Evolutionary conservation across 768 basidiomycete species (phyloP).

Genomic region (Rhodocollybia butyracea): DNA sequence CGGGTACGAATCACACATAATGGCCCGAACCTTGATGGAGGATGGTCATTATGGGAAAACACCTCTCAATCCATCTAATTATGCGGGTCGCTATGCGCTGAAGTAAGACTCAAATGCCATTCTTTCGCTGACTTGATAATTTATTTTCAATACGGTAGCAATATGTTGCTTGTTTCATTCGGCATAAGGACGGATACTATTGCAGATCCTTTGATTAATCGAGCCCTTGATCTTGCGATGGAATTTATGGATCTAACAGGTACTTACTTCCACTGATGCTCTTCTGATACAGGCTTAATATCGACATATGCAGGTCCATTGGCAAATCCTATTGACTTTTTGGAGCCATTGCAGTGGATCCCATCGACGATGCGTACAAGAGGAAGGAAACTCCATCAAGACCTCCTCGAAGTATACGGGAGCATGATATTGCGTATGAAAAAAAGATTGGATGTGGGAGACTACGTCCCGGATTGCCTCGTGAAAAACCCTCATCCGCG

Average conservation of each 20-base stretch:
- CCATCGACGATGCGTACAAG: slow-evolving; percentile 14
- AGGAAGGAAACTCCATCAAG: slow-evolving; percentile 16
- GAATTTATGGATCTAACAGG: slow-evolving; percentile 18
- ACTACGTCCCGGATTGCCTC: slow-evolving; percentile 29
- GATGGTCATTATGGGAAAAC: slow-evolving; percentile 11
- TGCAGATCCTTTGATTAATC: slow-evolving; percentile 12
- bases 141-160: slow-evolving; percentile 7
- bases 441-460: slow-evolving; percentile 23
- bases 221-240: slow-evolving; percentile 11
- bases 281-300: background rate
- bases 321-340: slow-evolving; percentile 21
- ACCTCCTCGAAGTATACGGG: slow-evolving; percentile 26
- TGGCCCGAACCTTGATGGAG: slow-evolving; percentile 15
- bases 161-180: slow-evolving; percentile 19
- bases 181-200: slow-evolving; percentile 16
- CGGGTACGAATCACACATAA: slow-evolving; percentile 15
- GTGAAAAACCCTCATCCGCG: slow-evolving; percentile 26
- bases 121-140: background rate
- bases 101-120: slow-evolving; percentile 17
- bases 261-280: slow-evolving; percentile 8
- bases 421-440: slow-evolving; percentile 24
- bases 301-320: slow-evolving; percentile 13
- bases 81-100: slow-evolving; percentile 16
- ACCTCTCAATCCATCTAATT: slow-evolving; percentile 18
- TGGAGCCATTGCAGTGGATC: slow-evolving; percentile 14